phyloP scores from a whole-genome alignment of 176 grass and related monocot genomes.

The Elymus sibiricus region DNA sequence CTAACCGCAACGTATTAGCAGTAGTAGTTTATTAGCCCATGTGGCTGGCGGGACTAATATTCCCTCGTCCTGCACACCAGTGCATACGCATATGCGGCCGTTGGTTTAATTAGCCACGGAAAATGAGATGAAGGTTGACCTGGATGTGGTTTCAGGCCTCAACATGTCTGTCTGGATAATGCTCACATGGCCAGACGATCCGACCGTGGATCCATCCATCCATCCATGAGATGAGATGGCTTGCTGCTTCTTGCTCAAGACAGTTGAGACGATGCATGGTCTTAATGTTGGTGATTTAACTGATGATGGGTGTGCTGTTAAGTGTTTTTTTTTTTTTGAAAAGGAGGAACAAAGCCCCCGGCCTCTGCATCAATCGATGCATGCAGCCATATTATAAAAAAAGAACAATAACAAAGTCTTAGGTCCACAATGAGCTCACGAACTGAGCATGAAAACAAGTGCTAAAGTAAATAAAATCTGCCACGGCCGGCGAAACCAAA shows the following conservation, averaged over 20 bases:
- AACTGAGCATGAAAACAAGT: too few relatives aligned
- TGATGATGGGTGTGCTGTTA: not conserved
- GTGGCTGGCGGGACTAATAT: constrained; percentile 27
- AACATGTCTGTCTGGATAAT: constrained; percentile 56
- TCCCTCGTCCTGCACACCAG: constrained; percentile 1
- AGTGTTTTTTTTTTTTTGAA: too few relatives aligned
- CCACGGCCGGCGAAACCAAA: too few relatives aligned
- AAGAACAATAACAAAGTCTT: too few relatives aligned
- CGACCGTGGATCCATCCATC: constrained; percentile 4
- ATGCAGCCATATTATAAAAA: too few relatives aligned
- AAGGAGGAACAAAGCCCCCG: too few relatives aligned
- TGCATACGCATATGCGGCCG: constrained; percentile 8
- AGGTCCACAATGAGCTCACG: too few relatives aligned
- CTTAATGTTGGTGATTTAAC: not conserved
- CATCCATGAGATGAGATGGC: not conserved
- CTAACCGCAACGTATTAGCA: not conserved
- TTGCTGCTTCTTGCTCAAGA: constrained; percentile 12
- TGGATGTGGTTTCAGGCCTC: not conserved
- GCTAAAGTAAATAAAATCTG: too few relatives aligned
- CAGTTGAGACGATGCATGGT: not conserved
- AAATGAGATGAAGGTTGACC: constrained; percentile 2
- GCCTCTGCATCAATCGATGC: too few relatives aligned
- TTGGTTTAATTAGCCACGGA: constrained; percentile 8
- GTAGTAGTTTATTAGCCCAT: constrained; percentile 4
- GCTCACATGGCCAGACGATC: constrained; percentile 26